Evolutionary conservation across 768 basidiomycete genomes (phyloP), one percentile per base, ranked within the genome.

Genomic region (Trametes cingulata): DNA sequence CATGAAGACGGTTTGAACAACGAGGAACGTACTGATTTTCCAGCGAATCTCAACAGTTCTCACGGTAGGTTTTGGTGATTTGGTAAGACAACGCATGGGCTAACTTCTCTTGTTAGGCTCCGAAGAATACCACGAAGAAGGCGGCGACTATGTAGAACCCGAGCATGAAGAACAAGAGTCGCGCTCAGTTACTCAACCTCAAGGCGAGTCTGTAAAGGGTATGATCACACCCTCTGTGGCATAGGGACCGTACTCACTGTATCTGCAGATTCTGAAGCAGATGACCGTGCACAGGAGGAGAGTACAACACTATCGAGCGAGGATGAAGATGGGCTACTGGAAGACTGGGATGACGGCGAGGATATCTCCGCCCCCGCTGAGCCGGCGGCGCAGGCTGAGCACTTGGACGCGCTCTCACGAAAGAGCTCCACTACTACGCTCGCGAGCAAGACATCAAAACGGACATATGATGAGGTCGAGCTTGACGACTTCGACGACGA

Each of bases 381-480:
- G 20, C 35, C 50, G 5, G 50, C 9, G 50, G 20, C 27, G 20
- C 25, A 40, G 29, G 39, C 43, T 19, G 40, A 22, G 20, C 52
- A 53, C 2, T 6, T 20, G 10, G 59, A 58, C 12, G 40, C 46
- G 12, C 27, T 61, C n/a, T 65, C 60, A 15, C 56, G 60, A n/a
- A 61, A 59, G 48, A 61, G 60, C 17, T 65, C 64, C 9, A 54
- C 60, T 4, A 41, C 56, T 6, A 63, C 61, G 20, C 53, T 61
- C 13, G 54, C 60, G 19, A 61, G 60, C 45, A 54, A 58, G 19
- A 57, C 65, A 12, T 63, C 62, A 6, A 66, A 66, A 35, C 52
- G 65, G n/a, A 53, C 52, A 17, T 63, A 63, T 40, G 62, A 63
- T 35, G 65, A 66, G 17, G 46, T 61, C 20, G 65, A 63, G 8